phyloP scores from a whole-genome alignment of 306 rosid genomes.

The Hylodesmum podocarpum region DNA sequence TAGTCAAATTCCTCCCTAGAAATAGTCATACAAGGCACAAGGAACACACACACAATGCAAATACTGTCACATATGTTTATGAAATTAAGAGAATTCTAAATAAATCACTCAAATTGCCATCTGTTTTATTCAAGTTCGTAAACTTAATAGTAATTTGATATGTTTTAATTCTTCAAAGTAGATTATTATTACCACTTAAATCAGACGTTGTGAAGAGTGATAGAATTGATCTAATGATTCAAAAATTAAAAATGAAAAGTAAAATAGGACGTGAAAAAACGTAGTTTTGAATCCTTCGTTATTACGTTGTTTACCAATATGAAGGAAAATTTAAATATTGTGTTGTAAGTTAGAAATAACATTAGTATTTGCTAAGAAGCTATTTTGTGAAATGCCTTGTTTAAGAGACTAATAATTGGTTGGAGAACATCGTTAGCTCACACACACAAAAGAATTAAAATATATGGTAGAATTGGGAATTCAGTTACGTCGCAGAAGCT shows the following conservation, averaged over 20 bases:
- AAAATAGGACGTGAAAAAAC: too few species aligned
- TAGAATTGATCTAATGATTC: too few species aligned
- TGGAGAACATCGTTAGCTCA: neutral
- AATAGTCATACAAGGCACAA: neutral
- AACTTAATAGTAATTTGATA: too few species aligned
- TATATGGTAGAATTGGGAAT: neutral
- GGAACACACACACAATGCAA: neutral
- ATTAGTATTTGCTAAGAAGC: neutral
- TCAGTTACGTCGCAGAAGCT: neutral
- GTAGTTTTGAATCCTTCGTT: too few species aligned
- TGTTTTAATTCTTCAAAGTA: too few species aligned
- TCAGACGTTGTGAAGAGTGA: too few species aligned
- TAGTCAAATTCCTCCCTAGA: slow-evolving; percentile 1
- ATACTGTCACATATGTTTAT: neutral
- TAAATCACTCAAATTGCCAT: too few species aligned
- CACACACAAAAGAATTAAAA: neutral
- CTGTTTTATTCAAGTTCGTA: too few species aligned
- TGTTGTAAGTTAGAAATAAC: neutral
- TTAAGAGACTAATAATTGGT: neutral
- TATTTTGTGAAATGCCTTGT: neutral
- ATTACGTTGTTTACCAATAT: too few species aligned
- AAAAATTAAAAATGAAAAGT: too few species aligned
- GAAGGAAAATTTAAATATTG: neutral
- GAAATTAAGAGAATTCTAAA: too few species aligned
- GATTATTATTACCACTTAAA: too few species aligned